Evolutionary conservation across 768 basidiomycete genomes (phyloP).

Genomic region (Fomitopsis serialis): DNA sequence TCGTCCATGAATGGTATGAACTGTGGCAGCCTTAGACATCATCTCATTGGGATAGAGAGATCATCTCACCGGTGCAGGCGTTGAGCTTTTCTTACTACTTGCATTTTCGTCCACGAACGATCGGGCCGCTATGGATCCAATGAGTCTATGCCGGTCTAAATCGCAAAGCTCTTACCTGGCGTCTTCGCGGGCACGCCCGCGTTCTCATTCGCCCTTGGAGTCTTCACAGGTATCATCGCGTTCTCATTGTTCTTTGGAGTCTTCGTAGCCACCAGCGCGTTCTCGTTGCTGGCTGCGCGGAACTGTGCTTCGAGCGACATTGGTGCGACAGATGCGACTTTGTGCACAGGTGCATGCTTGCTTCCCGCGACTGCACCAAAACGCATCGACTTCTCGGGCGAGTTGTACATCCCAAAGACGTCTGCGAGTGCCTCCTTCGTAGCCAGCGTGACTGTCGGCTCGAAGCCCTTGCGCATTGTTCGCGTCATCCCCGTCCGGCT

Average conservation of each 20-base stretch:
- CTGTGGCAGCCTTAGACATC: conserved; percentile 36
- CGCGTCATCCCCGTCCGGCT: conserved; percentile 8
- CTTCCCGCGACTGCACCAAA: conserved; percentile 46
- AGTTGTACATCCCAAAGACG: conserved; percentile 96
- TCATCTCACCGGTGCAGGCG: conserved; percentile 15
- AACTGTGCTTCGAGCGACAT: conserved; percentile 15
- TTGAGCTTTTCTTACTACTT: conserved; percentile 36
- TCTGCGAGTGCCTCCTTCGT: conserved; percentile 93
- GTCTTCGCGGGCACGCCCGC: not conserved
- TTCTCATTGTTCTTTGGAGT: conserved; percentile 17
- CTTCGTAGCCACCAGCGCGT: conserved; percentile 24
- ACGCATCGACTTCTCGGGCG: conserved; percentile 70
- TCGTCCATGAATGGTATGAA: conserved; percentile 64
- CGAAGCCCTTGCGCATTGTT: conserved; percentile 44
- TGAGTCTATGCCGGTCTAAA: not conserved
- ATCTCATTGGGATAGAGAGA: not conserved
- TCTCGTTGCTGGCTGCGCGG: conserved; percentile 20
- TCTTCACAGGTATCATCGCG: not conserved
- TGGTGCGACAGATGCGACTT: conserved; percentile 51
- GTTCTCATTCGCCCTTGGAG: not conserved
- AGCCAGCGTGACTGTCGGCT: conserved; percentile 92
- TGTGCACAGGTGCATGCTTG: conserved; percentile 68
- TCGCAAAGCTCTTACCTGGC: not conserved
- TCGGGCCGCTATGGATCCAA: conserved; percentile 42
- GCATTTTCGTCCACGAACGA: conserved; percentile 67